Percentiles rank a stretch among this genome's conserved stretches.
These are phyloP conservation scores for Rhizomucor miehei DNA, from an alignment of 371 early-diverging fungal genomes.

Conservation along the genomic window DNA sequence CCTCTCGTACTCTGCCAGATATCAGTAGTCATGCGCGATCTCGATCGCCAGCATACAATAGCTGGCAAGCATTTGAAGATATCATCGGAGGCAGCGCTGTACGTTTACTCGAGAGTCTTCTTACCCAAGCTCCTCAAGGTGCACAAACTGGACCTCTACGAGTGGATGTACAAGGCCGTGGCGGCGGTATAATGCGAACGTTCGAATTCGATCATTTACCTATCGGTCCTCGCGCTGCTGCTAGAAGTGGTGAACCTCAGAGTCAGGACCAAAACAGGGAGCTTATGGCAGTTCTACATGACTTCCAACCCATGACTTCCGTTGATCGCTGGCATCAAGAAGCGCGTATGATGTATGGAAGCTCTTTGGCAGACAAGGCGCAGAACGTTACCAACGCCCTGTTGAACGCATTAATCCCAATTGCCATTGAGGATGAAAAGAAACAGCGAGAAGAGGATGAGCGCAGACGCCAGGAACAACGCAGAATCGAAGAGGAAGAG, in stretches of 20 bases:
- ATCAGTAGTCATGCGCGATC: conserved; percentile 7
- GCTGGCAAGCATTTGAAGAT: conserved; percentile 69
- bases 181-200: conserved; percentile 36
- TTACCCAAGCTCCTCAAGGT: conserved; percentile 46
- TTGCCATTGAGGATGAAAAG: conserved; percentile 69
- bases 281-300: conserved; percentile 56
- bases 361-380: conserved; percentile 56
- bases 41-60: conserved; percentile 28
- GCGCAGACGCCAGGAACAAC: conserved; percentile 39
- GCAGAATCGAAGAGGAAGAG: conserved; percentile 28
- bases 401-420: conserved; percentile 72
- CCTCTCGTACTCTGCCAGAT: conserved; percentile 2
- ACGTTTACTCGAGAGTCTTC: conserved; percentile 65
- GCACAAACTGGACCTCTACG: conserved; percentile 40
- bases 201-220: conserved; percentile 44
- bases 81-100: conserved; percentile 67
- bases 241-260: conserved; percentile 4
- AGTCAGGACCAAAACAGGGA: conserved; percentile 29
- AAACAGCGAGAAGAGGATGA: conserved; percentile 56
- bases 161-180: conserved; percentile 48
- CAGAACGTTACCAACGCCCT: conserved; percentile 58
- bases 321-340: conserved; percentile 89
- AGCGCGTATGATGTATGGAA: conserved; percentile 78
- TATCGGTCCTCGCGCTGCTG: neutral
- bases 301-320: conserved; percentile 73